Evolutionary conservation across 177 flowering plant species (phyloP).

Genomic region (Vitis hybrid): DNA sequence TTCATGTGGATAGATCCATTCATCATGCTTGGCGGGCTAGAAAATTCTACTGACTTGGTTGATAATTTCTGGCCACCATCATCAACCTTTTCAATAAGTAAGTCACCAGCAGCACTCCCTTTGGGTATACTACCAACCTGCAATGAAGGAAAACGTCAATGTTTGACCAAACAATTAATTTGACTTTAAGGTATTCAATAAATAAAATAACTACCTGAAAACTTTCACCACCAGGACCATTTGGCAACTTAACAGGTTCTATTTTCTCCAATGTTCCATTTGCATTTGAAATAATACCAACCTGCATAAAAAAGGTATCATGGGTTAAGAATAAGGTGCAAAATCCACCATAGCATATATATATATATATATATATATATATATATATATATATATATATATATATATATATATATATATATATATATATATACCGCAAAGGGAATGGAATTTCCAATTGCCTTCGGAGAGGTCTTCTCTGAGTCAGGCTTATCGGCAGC

Average conservation of each 20-base stretch:
- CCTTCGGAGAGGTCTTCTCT: constrained; percentile 22
- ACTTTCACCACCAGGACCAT: constrained; percentile 1
- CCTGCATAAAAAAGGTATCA: constrained; percentile 13
- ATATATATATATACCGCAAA: not conserved
- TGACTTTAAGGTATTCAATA: not conserved
- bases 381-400: too few relatives aligned
- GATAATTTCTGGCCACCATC: not conserved
- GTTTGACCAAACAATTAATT: not conserved
- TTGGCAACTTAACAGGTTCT: constrained; percentile 7
- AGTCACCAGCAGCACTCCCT: constrained; percentile 13
- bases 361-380: not conserved
- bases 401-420: too few relatives aligned
- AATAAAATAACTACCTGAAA: constrained; percentile 22
- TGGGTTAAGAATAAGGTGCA: constrained; percentile 4
- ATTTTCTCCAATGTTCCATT: constrained; percentile 8
- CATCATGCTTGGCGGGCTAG: constrained; percentile 3
- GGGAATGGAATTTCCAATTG: constrained; percentile 13
- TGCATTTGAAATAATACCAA: constrained; percentile 9
- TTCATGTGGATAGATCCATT: constrained; percentile 12
- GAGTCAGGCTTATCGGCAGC: constrained; percentile 3
- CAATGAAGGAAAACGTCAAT: not conserved
- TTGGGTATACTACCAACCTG: constrained; percentile 18
- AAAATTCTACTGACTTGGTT: constrained; percentile 9
- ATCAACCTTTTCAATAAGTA: constrained; percentile 7
- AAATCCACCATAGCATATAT: not conserved